Percentiles rank a stretch among this genome's conserved stretches.
Evolutionary conservation across 371 early-diverging fungal species (phyloP).

Genomic region (Mortierella sp.): DNA sequence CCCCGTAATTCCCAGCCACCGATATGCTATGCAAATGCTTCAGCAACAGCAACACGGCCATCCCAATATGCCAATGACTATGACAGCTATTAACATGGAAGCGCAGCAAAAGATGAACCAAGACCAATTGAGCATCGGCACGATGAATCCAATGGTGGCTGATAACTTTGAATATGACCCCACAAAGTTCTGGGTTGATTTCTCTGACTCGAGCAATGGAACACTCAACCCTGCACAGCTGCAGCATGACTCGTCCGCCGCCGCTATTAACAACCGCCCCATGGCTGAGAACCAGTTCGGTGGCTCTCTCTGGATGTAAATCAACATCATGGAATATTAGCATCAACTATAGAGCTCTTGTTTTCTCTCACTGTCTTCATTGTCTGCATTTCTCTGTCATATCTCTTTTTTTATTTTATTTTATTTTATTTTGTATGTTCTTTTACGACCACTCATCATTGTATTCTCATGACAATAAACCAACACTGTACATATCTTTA

Average conservation of each 20-base stretch:
- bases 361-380: background rate
- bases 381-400: background rate
- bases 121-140: conserved; percentile 20
- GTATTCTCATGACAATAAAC: conserved; percentile 9
- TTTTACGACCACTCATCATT: background rate
- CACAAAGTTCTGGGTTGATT: conserved; percentile 49
- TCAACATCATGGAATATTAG: background rate
- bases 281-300: conserved; percentile 28
- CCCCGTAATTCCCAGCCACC: conserved; percentile 45
- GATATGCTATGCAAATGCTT: conserved; percentile 29
- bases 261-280: conserved; percentile 4
- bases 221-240: conserved; percentile 31
- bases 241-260: conserved; percentile 30
- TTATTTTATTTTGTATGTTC: background rate
- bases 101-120: conserved; percentile 25
- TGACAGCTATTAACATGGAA: conserved; percentile 50
- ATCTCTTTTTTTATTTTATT: background rate
- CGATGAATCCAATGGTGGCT: conserved; percentile 6
- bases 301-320: conserved; percentile 42
- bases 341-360: background rate
- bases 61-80: conserved; percentile 9
- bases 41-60: conserved; percentile 18
- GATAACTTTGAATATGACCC: conserved; percentile 43
- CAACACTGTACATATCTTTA: conserved; percentile 1
- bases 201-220: conserved; percentile 27